Percentiles rank a stretch among this genome's conserved stretches.
Evolutionary conservation across 2,329 filamentous ascomycete species (phyloP).

Genomic region (Fusarium circinatum): DNA sequence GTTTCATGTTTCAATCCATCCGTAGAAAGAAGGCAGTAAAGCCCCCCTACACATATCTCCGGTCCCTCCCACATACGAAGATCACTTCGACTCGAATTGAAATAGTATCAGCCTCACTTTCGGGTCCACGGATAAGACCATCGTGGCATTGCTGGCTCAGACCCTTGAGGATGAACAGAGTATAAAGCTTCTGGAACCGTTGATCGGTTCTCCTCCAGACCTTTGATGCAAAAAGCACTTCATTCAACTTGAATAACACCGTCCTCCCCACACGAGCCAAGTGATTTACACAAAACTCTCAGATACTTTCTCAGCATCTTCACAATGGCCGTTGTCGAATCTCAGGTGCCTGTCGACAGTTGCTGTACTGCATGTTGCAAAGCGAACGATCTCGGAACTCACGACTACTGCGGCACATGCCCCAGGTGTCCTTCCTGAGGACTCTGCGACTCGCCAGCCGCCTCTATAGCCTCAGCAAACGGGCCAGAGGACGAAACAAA

Average conservation of each 20-base stretch:
- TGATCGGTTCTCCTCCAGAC: constrained; percentile 15
- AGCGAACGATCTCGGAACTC: constrained; percentile 46
- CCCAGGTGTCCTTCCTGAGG: constrained; percentile 41
- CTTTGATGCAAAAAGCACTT: constrained; percentile 11
- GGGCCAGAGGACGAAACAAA: not conserved
- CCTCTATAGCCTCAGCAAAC: not conserved
- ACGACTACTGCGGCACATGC: constrained; percentile 49
- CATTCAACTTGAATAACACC: not conserved
- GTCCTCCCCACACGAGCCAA: not conserved
- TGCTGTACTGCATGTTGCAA: constrained; percentile 48
- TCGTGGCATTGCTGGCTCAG: constrained; percentile 30
- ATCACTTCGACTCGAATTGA: constrained; percentile 4
- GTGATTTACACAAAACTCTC: not conserved
- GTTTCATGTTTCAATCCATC: constrained; percentile 42
- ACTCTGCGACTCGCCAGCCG: not conserved
- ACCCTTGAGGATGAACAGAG: constrained; percentile 23
- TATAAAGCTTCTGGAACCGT: constrained; percentile 39
- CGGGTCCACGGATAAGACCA: constrained; percentile 23
- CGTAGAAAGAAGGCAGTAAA: constrained; percentile 29
- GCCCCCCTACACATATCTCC: constrained; percentile 24
- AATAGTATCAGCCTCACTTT: constrained; percentile 41
- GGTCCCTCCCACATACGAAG: constrained; percentile 24
- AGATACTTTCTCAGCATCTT: not conserved
- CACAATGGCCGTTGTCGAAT: constrained; percentile 35
- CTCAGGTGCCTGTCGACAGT: constrained; percentile 31